Evolutionary conservation across 768 basidiomycete genomes (phyloP).

Genomic region (Podaxis sp.): DNA sequence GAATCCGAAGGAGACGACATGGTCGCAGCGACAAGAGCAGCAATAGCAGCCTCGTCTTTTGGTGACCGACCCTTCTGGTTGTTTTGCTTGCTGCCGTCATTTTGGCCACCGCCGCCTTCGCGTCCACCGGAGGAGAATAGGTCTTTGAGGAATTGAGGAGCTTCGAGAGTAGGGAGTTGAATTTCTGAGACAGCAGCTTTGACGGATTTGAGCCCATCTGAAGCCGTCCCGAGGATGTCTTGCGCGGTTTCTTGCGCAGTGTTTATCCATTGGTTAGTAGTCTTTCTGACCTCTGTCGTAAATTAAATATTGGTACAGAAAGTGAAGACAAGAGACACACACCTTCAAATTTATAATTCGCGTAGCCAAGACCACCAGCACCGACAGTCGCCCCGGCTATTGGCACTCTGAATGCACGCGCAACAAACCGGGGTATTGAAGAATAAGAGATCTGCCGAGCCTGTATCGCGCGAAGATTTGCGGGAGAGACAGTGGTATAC

Average conservation of each 20-base stretch:
- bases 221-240: constrained; percentile 72
- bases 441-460: constrained; percentile 80
- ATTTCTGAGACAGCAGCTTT: constrained; percentile 60
- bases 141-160: constrained; percentile 71
- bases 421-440: constrained; percentile 86
- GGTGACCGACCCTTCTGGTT: constrained; percentile 47
- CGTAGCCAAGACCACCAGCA: constrained; percentile 89
- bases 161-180: constrained; percentile 52
- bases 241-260: constrained; percentile 68
- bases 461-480: constrained; percentile 63
- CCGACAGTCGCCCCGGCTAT: constrained; percentile 88
- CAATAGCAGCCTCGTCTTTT: constrained; percentile 63
- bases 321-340: constrained; percentile 21
- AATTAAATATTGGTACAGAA: neutral
- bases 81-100: constrained; percentile 28
- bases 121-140: constrained; percentile 42
- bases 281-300: constrained; percentile 69
- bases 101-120: constrained; percentile 29
- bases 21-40: constrained; percentile 75
- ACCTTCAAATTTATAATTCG: constrained; percentile 98
- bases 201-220: constrained; percentile 62
- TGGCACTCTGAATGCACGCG: constrained; percentile 85
- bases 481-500: constrained; percentile 41
- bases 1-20: constrained; percentile 75
- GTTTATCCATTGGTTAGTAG: constrained; percentile 64